phyloP scores from a whole-genome alignment of 345 rosid species.

The Mallotus nudiflorus region DNA sequence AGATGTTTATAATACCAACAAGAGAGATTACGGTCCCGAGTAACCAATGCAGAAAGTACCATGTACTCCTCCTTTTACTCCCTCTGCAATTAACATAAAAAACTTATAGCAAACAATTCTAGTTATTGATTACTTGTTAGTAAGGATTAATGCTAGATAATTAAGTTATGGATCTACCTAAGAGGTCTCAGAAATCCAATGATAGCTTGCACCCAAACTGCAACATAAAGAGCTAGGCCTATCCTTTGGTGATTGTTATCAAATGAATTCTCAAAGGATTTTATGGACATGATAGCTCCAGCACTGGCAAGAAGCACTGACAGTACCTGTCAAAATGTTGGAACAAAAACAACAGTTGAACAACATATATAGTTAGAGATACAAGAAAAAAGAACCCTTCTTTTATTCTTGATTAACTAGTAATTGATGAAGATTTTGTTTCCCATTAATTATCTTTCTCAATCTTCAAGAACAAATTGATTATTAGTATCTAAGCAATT shows the following conservation, averaged over 20 bases:
- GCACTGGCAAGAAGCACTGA: constrained; percentile 48
- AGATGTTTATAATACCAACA: constrained; percentile 70
- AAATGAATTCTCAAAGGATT: constrained; percentile 60
- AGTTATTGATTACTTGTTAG: too few relatives aligned
- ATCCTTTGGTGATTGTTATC: constrained; percentile 60
- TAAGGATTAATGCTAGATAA: too few relatives aligned
- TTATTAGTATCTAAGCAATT: too few relatives aligned
- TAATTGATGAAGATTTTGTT: too few relatives aligned
- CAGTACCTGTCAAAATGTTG: constrained; percentile 39
- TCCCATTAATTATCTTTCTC: not conserved
- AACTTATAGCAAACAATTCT: too few relatives aligned
- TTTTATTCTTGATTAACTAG: too few relatives aligned
- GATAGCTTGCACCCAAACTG: constrained; percentile 57
- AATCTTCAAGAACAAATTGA: not conserved
- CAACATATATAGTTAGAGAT: too few relatives aligned
- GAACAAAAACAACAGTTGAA: too few relatives aligned
- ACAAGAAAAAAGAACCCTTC: too few relatives aligned
- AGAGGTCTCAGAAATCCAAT: constrained; percentile 54
- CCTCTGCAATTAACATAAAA: constrained; percentile 44
- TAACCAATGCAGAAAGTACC: constrained; percentile 84
- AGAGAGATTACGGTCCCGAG: constrained; percentile 63
- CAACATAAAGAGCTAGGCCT: constrained; percentile 57
- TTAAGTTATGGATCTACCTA: constrained; percentile 19
- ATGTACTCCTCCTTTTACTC: constrained; percentile 56
- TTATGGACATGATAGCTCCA: constrained; percentile 61